Base-by-base conservation (phyloP, 495 filamentous ascomycete species). In the Apodospora peruviana region DNA sequence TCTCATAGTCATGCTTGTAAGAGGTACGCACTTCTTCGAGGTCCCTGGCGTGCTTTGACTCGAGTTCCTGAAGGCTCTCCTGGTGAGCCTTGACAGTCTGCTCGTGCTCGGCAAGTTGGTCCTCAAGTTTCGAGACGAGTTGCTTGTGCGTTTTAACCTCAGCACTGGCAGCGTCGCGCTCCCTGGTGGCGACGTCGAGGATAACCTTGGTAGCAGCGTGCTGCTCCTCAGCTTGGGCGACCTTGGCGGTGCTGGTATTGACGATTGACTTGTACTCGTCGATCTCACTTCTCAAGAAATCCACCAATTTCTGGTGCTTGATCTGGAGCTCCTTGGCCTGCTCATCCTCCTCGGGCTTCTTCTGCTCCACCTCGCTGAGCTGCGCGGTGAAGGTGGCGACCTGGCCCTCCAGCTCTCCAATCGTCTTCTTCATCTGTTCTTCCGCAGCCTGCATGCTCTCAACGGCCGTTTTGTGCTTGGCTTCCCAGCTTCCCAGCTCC, bases 211-310 rank as follows among this genome's bases (percentile, higher is more conserved):
- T 74, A 22, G 73, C 70, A 17, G 72, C 58, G 55, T 88, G 84
- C 37, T 82, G 73, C 41, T 79, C 67, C 61, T 91, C 86, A 14
- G 90, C 69, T 50, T 79, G 73, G 14, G 77, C 66, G 54, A 91
- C 82, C 48, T 79, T 83, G 27, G 74, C 65, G 25, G 80, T 64
- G 55, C 86, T 85, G 49, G 66, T 67, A 36, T 78, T 76, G 56
- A 90, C 81, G 21, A 84, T 80, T 14, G 75, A 63, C 69, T 86
- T 90, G 65, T 94, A 87, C 50, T 86, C 80, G 23, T 88, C 83
- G 48, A 97, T 84, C 55, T 91, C 81, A 47, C 70, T 74, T 51
- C 86, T 85, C 36, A 99, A 67, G 24, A 73, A 69, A 24, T 77
- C 72, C 24, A 95, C 75, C 32, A 84, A 61, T 29, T 85, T 77